A percentile compares a stretch with the other conserved stretches of the same genome.
phyloP scores from a whole-genome alignment of 768 basidiomycete species.

The Termitomyces sp. region DNA sequence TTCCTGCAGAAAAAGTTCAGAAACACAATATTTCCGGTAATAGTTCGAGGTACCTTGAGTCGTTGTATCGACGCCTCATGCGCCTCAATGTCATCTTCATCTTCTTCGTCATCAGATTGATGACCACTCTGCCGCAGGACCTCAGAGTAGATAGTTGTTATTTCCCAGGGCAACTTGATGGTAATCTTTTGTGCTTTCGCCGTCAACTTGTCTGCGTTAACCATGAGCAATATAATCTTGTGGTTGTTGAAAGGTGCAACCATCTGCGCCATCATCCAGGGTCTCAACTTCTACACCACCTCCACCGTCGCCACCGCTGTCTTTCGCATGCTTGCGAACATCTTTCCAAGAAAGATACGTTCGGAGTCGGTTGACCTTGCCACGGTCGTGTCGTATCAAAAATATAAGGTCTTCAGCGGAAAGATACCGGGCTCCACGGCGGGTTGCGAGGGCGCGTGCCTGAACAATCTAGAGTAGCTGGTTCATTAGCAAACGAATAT shows the following conservation, averaged over 20 bases:
- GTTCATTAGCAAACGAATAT: conserved; percentile 1
- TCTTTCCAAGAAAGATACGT: conserved; percentile 98
- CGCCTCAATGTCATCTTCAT: conserved; percentile 94
- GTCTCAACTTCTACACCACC: conserved; percentile 80
- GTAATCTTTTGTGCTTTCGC: conserved; percentile 90
- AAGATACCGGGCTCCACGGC: conserved; percentile 80
- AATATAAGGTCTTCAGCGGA: conserved; percentile 95
- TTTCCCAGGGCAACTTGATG: conserved; percentile 95
- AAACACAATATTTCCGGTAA: neutral
- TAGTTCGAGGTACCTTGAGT: conserved; percentile 47
- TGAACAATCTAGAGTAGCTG: conserved; percentile 65
- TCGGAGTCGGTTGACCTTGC: conserved; percentile 87
- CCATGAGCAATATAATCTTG: neutral
- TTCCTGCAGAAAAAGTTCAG: conserved; percentile 46
- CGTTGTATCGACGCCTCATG: conserved; percentile 91
- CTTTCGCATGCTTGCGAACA: conserved; percentile 92
- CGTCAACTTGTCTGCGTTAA: conserved; percentile 60
- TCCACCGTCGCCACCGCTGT: conserved; percentile 77
- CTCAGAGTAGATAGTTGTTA: conserved; percentile 87
- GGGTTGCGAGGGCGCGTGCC: conserved; percentile 77
- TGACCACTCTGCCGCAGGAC: conserved; percentile 70
- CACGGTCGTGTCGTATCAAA: conserved; percentile 89
- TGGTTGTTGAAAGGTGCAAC: conserved; percentile 29
- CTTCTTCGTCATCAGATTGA: conserved; percentile 92
- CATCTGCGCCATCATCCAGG: conserved; percentile 79